Evolutionary conservation across 202 grass and related monocot species (phyloP).

Genomic region (Musa balbisiana): DNA sequence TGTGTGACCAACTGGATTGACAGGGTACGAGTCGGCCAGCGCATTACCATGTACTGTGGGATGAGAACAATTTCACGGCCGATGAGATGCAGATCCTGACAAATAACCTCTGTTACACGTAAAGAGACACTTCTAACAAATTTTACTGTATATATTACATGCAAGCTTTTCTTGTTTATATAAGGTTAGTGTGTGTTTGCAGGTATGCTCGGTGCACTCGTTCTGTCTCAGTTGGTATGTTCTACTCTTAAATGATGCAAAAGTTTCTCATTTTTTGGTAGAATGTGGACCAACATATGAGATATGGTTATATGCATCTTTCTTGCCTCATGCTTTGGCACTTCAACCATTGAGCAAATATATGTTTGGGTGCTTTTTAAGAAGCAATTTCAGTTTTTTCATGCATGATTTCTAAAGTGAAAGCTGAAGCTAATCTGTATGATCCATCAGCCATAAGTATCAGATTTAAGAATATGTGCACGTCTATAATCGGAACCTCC

Average conservation of each 20-base stretch:
- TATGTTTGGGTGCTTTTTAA: too few relatives aligned
- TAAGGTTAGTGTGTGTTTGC: slow-evolving; percentile 27
- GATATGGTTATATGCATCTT: not conserved
- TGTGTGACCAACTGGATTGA: too few relatives aligned
- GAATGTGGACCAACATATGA: too few relatives aligned
- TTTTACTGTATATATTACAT: not conserved
- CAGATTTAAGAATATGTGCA: too few relatives aligned
- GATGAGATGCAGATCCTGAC: slow-evolving; percentile 70
- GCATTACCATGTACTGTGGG: slow-evolving; percentile 48
- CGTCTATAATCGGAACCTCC: too few relatives aligned
- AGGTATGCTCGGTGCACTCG: slow-evolving; percentile 89
- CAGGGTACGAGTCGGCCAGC: slow-evolving; percentile 54
- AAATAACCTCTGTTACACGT: slow-evolving; percentile 76
- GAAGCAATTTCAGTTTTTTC: too few relatives aligned
- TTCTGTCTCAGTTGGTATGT: slow-evolving; percentile 88
- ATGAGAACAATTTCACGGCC: slow-evolving; percentile 54
- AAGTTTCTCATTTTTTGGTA: not conserved
- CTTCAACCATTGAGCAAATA: too few relatives aligned
- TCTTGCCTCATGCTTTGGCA: not conserved
- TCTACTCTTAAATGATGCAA: not conserved
- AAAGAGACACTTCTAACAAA: slow-evolving; percentile 1
- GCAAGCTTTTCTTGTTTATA: not conserved
- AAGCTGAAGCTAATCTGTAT: too few relatives aligned
- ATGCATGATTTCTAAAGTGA: too few relatives aligned
- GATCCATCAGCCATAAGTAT: too few relatives aligned